Evolutionary conservation across 352 stramenopile species (phyloP).

Genomic region (Plasmopara muralis): DNA sequence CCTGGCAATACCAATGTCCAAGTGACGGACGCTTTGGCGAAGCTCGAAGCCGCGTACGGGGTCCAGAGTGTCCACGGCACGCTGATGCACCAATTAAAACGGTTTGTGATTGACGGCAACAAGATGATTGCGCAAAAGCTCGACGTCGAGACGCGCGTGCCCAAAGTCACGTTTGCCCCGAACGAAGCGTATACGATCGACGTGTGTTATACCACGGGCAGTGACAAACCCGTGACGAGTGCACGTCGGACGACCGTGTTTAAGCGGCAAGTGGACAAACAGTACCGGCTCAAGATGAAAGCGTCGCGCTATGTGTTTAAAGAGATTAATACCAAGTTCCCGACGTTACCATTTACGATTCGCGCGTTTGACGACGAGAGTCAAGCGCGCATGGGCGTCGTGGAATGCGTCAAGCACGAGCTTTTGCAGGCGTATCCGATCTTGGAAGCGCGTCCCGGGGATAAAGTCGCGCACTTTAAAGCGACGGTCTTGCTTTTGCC

Average conservation of each 20-base stretch:
- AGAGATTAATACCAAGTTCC: conserved; percentile 98
- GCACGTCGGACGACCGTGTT: conserved; percentile 96
- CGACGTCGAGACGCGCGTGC: conserved; percentile 84
- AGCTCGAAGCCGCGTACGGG: conserved; percentile 93
- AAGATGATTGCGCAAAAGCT: conserved; percentile 93
- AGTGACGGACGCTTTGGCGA: conserved; percentile 92
- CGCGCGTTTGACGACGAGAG: conserved; percentile 93
- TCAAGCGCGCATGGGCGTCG: conserved; percentile 96
- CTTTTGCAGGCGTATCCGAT: conserved; percentile 97
- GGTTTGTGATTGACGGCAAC: conserved; percentile 97
- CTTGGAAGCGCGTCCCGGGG: conserved; percentile 91
- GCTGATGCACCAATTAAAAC: conserved; percentile 99
- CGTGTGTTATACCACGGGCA: conserved; percentile 97
- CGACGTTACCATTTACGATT: conserved; percentile 98
- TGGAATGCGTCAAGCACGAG: conserved; percentile 97
- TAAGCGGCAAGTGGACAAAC: conserved; percentile 98
- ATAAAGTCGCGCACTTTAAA: conserved; percentile 99
- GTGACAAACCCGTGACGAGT: conserved; percentile 90
- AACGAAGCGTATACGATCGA: conserved; percentile 99
- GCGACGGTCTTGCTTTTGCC: conserved; percentile 97
- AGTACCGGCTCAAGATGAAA: conserved; percentile 95
- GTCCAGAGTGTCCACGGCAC: conserved; percentile 96
- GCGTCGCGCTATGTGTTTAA: conserved; percentile 94
- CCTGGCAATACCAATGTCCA: conserved; percentile 95
- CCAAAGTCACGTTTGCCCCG: conserved; percentile 91